A percentile compares a stretch with the other conserved stretches of the same genome.
Evolutionary conservation across 2,329 filamentous ascomycete genomes (phyloP).

Genomic region (Fusarium protoensiforme): DNA sequence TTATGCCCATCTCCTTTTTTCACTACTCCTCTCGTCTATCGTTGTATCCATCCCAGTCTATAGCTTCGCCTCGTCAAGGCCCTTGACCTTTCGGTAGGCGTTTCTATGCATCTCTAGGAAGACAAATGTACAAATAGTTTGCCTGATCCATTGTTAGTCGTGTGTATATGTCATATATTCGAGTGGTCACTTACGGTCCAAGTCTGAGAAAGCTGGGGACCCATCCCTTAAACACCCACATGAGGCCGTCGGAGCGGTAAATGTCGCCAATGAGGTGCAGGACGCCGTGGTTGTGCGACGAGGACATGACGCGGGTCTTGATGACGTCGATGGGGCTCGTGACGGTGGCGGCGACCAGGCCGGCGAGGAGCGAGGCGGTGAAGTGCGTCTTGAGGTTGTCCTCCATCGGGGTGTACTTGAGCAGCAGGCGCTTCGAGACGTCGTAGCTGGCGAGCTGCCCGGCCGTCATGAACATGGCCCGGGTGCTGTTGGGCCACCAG

Average conservation of each 20-base stretch:
- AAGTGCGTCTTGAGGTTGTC: conserved; percentile 84
- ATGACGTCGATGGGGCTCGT: conserved; percentile 90
- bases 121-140: conserved; percentile 88
- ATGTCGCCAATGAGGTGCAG: conserved; percentile 72
- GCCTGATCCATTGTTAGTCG: conserved; percentile 55
- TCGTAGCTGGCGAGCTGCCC: conserved; percentile 88
- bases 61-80: conserved; percentile 43
- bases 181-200: conserved; percentile 64
- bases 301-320: conserved; percentile 89
- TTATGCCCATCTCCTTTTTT: conserved; percentile 14
- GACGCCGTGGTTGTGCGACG: conserved; percentile 63
- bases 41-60: conserved; percentile 31
- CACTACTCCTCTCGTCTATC: conserved; percentile 24
- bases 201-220: conserved; percentile 78
- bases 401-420: conserved; percentile 72
- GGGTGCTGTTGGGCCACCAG: conserved; percentile 82
- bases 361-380: conserved; percentile 79
- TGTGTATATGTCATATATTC: neutral
- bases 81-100: conserved; percentile 70
- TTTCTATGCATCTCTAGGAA: conserved; percentile 90
- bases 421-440: conserved; percentile 77
- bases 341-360: conserved; percentile 85
- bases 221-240: conserved; percentile 93
- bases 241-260: conserved; percentile 75
- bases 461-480: conserved; percentile 89